Evolutionary conservation across 805 yeast species (phyloP).

Genomic region (Candida jianshihensis): DNA sequence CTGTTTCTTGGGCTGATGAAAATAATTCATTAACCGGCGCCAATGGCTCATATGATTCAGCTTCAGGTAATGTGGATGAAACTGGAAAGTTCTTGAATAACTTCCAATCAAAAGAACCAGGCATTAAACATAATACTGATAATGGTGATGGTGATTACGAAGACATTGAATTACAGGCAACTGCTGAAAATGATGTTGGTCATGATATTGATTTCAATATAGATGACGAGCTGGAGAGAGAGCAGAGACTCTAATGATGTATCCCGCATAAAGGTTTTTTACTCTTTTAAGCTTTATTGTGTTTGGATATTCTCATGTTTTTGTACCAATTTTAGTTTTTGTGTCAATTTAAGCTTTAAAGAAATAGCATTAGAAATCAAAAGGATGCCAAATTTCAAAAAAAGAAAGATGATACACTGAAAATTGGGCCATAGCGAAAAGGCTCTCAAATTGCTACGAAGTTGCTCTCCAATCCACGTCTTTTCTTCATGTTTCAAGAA

Average conservation of each 20-base stretch:
- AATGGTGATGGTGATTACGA: conserved; percentile 10
- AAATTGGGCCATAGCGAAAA: too few species aligned
- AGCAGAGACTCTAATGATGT: background rate
- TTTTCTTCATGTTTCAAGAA: too few species aligned
- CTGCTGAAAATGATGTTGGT: conserved; percentile 6
- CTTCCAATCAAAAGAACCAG: conserved; percentile 10
- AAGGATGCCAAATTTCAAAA: too few species aligned
- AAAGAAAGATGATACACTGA: too few species aligned
- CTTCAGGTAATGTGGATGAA: conserved; percentile 4
- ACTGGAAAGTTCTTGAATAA: conserved; percentile 18
- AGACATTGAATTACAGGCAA: conserved; percentile 14
- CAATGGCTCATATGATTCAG: conserved; percentile 4
- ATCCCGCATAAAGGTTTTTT: too few species aligned
- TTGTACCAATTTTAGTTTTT: background rate
- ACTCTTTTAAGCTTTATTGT: too few species aligned
- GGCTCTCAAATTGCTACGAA: too few species aligned
- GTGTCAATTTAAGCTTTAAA: too few species aligned
- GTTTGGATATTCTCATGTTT: too few species aligned
- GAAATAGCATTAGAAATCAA: too few species aligned
- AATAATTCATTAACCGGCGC: conserved; percentile 2
- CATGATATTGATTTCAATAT: conserved; percentile 18
- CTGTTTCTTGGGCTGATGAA: conserved; percentile 33
- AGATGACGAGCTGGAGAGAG: conserved; percentile 1
- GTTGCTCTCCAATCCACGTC: too few species aligned
- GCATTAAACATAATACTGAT: conserved; percentile 5